Percentiles rank a stretch among this genome's conserved stretches.
phyloP scores from a whole-genome alignment of 83 land plant species.

The Larix sibirica region DNA sequence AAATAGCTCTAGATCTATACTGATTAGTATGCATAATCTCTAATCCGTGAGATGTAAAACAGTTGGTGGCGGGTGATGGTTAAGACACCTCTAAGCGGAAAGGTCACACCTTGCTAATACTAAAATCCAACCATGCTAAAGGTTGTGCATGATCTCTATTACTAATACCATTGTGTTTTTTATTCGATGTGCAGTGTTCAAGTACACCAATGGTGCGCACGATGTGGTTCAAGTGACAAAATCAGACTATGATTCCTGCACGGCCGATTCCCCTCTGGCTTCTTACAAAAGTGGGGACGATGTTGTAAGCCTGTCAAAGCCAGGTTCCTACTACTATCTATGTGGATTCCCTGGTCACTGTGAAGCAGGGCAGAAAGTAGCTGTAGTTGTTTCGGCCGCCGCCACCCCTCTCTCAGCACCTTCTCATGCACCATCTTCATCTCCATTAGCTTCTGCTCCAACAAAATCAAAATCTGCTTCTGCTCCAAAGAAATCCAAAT shows the following conservation, averaged over 20 bases:
- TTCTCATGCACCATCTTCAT: conserved; percentile 13
- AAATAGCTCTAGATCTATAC: too few species aligned
- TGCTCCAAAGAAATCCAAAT: too few species aligned
- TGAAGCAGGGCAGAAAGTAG: conserved; percentile 67
- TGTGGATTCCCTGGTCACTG: conserved; percentile 77
- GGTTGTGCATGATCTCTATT: too few species aligned
- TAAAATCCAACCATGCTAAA: too few species aligned
- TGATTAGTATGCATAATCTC: too few species aligned
- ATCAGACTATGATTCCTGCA: conserved; percentile 50
- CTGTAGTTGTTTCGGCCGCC: conserved; percentile 32
- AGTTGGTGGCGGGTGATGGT: too few species aligned
- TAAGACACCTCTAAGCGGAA: too few species aligned
- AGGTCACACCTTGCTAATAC: too few species aligned
- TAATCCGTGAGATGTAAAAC: too few species aligned
- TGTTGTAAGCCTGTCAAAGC: conserved; percentile 26
- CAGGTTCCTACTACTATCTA: conserved; percentile 59
- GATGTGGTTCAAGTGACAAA: conserved; percentile 63
- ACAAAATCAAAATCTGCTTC: too few species aligned
- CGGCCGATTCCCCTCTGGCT: conserved; percentile 38
- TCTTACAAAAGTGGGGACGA: conserved; percentile 54
- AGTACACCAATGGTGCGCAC: conserved; percentile 63
- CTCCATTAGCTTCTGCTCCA: background rate
- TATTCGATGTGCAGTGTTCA: conserved; percentile 39
- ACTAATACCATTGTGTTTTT: background rate
- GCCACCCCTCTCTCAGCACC: background rate